Conservation (phyloP, 2,329 filamentous ascomycete genomes). For the Purpureocillium lavendulum region DNA sequence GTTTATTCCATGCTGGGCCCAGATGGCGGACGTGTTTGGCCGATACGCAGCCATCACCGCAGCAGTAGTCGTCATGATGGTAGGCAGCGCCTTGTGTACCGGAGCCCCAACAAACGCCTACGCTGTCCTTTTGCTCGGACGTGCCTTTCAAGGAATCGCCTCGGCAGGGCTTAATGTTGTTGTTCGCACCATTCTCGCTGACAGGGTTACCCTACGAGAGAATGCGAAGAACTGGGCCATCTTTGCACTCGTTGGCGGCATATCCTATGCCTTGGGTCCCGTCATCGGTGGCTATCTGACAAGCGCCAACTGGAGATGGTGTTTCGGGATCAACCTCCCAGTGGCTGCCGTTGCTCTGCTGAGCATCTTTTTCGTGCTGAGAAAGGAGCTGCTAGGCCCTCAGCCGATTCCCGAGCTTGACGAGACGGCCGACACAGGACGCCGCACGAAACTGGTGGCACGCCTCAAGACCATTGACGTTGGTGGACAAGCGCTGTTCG, state of each 20-base stretch:
- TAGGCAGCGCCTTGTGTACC: slow-evolving; percentile 55
- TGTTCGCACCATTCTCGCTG: slow-evolving; percentile 54
- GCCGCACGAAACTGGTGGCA: slow-evolving; percentile 25
- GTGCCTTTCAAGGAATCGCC: slow-evolving; percentile 54
- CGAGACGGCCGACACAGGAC: slow-evolving; percentile 24
- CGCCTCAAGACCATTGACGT: slow-evolving; percentile 47
- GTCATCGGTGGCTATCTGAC: slow-evolving; percentile 52
- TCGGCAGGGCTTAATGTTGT: slow-evolving; percentile 53
- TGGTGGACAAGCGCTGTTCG: slow-evolving; percentile 47
- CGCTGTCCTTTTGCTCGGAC: slow-evolving; percentile 51
- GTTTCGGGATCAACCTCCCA: slow-evolving; percentile 56
- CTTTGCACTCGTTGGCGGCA: slow-evolving; percentile 51
- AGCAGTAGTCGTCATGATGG: slow-evolving; percentile 45
- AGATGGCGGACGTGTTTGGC: slow-evolving; percentile 57
- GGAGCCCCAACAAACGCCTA: slow-evolving; percentile 45
- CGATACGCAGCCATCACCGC: slow-evolving; percentile 50
- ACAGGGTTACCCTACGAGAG: slow-evolving; percentile 53
- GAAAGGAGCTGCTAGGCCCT: slow-evolving; percentile 48
- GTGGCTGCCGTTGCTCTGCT: slow-evolving; percentile 41
- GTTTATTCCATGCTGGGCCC: slow-evolving; percentile 59
- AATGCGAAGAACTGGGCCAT: slow-evolving; percentile 54
- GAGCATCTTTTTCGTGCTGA: slow-evolving; percentile 47
- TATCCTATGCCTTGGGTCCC: slow-evolving; percentile 53
- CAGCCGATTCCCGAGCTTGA: slow-evolving; percentile 37
- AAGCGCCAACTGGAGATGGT: slow-evolving; percentile 53